A percentile compares a stretch with the other conserved stretches of the same genome.
Conservation (phyloP, 2,329 filamentous ascomycete genomes). For the Rhinocladiella similis region DNA sequence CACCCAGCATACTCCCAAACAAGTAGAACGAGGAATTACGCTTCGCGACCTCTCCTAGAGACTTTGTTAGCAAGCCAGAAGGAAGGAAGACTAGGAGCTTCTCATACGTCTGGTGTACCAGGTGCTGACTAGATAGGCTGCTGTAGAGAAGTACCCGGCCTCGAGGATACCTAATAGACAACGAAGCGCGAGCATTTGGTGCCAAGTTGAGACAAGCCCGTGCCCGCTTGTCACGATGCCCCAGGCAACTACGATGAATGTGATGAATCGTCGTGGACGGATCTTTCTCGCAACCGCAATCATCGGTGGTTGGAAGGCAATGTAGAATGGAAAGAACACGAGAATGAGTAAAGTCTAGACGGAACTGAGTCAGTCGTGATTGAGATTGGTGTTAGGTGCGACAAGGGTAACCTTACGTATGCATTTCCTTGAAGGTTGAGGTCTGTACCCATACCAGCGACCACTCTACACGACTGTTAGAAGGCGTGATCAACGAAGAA, state of each 20-base stretch:
- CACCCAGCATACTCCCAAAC: slow-evolving; percentile 8
- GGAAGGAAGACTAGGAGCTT: no score
- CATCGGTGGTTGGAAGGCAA: slow-evolving; percentile 43
- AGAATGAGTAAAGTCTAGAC: slow-evolving; percentile 30
- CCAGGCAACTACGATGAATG: slow-evolving; percentile 32
- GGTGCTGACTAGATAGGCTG: slow-evolving; percentile 8
- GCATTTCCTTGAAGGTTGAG: slow-evolving; percentile 8
- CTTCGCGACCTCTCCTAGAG: slow-evolving; percentile 7
- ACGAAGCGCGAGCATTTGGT: slow-evolving; percentile 37
- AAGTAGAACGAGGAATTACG: slow-evolving; percentile 11
- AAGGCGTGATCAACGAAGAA: background rate
- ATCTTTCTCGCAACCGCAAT: slow-evolving; percentile 43
- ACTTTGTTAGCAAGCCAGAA: background rate
- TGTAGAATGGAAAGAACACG: slow-evolving; percentile 48
- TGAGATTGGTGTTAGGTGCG: background rate
- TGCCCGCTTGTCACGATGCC: slow-evolving; percentile 44
- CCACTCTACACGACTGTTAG: slow-evolving; percentile 1
- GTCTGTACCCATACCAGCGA: slow-evolving; percentile 2
- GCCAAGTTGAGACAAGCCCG: slow-evolving; percentile 37
- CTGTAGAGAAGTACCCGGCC: slow-evolving; percentile 17
- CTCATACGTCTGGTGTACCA: slow-evolving; percentile 7
- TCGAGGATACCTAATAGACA: slow-evolving; percentile 43
- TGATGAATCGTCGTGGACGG: slow-evolving; percentile 38
- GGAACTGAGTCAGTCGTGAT: background rate
- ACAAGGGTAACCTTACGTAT: background rate